Base-by-base conservation (phyloP, 352 stramenopile genomes). In the Pythium inflatum region DNA sequence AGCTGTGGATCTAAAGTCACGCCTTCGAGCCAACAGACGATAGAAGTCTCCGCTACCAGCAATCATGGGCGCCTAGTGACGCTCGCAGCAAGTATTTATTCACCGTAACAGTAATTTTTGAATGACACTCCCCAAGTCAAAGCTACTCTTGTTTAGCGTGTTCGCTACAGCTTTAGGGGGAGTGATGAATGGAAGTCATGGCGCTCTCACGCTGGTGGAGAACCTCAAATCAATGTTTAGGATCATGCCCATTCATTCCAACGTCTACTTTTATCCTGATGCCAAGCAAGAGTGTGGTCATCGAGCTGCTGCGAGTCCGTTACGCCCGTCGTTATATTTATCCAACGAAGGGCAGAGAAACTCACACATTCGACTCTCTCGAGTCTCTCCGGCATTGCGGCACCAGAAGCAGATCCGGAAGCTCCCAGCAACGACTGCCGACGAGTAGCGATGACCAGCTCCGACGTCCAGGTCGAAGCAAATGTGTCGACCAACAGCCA, bases 1-100 rank as follows among this genome's bases (percentile, higher is more conserved):
- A 92, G 70, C 88, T 92, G 57, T 94, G 86, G 86, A 77, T 77
- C 74, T 80, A 68, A 63, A 41, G n/a, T n/a, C n/a, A n/a, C 20
- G 33, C 56, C 46, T 36, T 33, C 57, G 18, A 64, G 4, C 16
- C 8, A 58, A 9, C 20, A 25, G 59, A 58, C 59, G 59, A 66
- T 66, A 13, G 41, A 60, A 65, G 45, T 62, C 54, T 30, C 43
- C 45, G 24, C 30, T 7, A 25, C 14, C 43, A 51, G 24, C 22
- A 12, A 55, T n/a, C 25, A 51, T 51, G 57, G 55, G 41, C 38
- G 34, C 49, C 31, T 24, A 28, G 34, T n/a, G 20, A 63, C 48
- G 25, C 50, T 46, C 48, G 33, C 62, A 22, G 24, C 31, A 16
- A 22, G 31, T 55, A 60, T 48, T 71, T 66, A 66, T 62, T 66